These are phyloP conservation scores for Arabidopsis arenosa DNA, from an alignment of 345 rosid genomes.

Conservation along the genomic window DNA sequence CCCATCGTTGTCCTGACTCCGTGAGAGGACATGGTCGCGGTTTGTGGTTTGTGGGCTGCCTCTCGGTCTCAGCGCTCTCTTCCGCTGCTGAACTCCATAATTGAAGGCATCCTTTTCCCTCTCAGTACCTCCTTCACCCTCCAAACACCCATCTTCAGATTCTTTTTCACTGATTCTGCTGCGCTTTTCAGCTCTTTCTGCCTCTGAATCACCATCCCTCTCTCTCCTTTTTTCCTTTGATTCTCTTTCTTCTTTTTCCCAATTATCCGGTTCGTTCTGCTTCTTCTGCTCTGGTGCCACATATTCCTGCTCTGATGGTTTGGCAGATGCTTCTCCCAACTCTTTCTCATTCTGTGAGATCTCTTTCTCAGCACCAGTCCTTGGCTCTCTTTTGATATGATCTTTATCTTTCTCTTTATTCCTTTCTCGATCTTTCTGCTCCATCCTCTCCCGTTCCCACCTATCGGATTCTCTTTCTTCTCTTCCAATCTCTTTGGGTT, in stretches of 20 bases:
- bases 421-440: conserved; percentile 84
- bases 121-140: conserved; percentile 76
- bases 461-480: conserved; percentile 87
- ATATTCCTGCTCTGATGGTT: conserved; percentile 65
- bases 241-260: conserved; percentile 78
- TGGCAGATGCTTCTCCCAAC: conserved; percentile 66
- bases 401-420: conserved; percentile 81
- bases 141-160: conserved; percentile 88
- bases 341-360: conserved; percentile 65
- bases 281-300: conserved; percentile 65
- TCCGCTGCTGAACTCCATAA: conserved; percentile 93
- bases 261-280: conserved; percentile 70
- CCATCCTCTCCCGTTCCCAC: conserved; percentile 91
- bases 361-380: conserved; percentile 74
- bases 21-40: conserved; percentile 72
- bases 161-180: conserved; percentile 70
- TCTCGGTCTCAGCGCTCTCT: conserved; percentile 94
- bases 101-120: conserved; percentile 82
- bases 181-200: conserved; percentile 86
- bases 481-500: conserved; percentile 67
- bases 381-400: conserved; percentile 66
- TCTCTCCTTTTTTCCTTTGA: conserved; percentile 84
- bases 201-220: conserved; percentile 77
- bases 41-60: conserved; percentile 84
- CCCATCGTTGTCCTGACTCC: conserved; percentile 90